Conservation (phyloP, 306 rosid species). For the Casuarina equisetifolia region DNA sequence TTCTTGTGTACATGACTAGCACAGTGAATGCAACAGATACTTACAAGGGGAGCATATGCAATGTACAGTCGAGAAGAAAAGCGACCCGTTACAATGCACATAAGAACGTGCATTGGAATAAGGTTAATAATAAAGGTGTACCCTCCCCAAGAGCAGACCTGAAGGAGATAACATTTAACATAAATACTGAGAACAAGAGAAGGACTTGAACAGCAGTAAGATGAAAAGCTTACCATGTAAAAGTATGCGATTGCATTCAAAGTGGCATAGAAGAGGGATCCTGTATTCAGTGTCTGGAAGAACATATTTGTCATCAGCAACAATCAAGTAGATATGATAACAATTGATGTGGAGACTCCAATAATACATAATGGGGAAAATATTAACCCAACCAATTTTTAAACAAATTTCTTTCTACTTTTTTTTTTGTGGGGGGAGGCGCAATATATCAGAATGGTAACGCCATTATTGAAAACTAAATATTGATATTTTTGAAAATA, state of each 20-base stretch:
- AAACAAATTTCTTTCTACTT: neutral
- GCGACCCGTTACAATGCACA: constrained; percentile 96
- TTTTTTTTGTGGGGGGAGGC: constrained; percentile 14
- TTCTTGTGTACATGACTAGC: constrained; percentile 1
- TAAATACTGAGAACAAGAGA: constrained; percentile 22
- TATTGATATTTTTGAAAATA: neutral
- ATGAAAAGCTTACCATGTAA: constrained; percentile 72
- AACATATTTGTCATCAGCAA: constrained; percentile 41
- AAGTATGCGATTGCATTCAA: constrained; percentile 92
- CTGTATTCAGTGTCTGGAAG: constrained; percentile 90
- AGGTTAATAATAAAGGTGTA: constrained; percentile 98
- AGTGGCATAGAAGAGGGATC: constrained; percentile 97
- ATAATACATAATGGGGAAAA: constrained; percentile 9
- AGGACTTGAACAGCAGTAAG: constrained; percentile 21
- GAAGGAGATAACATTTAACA: constrained; percentile 31
- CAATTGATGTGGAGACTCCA: constrained; percentile 17
- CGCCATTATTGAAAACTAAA: neutral
- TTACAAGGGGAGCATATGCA: constrained; percentile 97
- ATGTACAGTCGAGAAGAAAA: constrained; percentile 91
- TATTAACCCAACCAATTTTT: neutral
- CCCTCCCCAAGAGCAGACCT: constrained; percentile 99
- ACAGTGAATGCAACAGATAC: constrained; percentile 34
- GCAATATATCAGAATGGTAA: constrained; percentile 5
- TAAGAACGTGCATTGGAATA: constrained; percentile 96
- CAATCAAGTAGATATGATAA: constrained; percentile 6